Evolutionary conservation across 2,329 filamentous ascomycete genomes (phyloP), one percentile per base, ranked within the genome.

Genomic region (Eutypella sp.): DNA sequence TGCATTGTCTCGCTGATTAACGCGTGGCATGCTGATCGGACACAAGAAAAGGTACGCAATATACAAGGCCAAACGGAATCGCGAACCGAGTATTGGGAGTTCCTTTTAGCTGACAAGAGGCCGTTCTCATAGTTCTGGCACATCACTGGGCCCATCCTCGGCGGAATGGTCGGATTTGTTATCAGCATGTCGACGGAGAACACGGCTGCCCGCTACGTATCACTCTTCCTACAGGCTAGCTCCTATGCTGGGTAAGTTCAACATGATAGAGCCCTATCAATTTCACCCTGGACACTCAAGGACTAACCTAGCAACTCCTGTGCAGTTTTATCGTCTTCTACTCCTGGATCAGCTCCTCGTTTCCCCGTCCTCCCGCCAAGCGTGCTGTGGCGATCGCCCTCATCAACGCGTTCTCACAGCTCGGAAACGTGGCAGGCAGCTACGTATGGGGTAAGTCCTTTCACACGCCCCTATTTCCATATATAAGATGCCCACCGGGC

Each of bases 351-450:
- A 72, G 70, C 42, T 76, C 74, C 0, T 76, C 74, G 0, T 78
- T 78, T 63, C 78, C 79, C 0, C 75, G 78, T 1, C 78, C 76
- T 0, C 78, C 78, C 0, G 78, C 78, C 3, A 82, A 82, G 68
- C 76, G 78, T 27, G 78, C 78, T 9, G 78, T 81, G 2, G 78
- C 78, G 18, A 76, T 82, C 38, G 78, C 78, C 46, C 70, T 81
- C 60, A 75, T 82, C 67, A 82, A 82, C 59, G 78, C 71, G 47
- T 75, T 77, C 63, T 71, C 70, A 34, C 78, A 79, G 65, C 67
- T 81, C 3, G 77, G 77, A 43, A 81, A 79, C 56, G 71, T 80
- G 1, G 79, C 80, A 0, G 81, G 81, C 2, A 78, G 74, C 0
- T 84, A 84, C 55, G 80, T 84, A 3, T 84, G 81, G 81, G 66